Conservation (phyloP, 176 grass and related monocot species). For the Eragrostis curvula region DNA sequence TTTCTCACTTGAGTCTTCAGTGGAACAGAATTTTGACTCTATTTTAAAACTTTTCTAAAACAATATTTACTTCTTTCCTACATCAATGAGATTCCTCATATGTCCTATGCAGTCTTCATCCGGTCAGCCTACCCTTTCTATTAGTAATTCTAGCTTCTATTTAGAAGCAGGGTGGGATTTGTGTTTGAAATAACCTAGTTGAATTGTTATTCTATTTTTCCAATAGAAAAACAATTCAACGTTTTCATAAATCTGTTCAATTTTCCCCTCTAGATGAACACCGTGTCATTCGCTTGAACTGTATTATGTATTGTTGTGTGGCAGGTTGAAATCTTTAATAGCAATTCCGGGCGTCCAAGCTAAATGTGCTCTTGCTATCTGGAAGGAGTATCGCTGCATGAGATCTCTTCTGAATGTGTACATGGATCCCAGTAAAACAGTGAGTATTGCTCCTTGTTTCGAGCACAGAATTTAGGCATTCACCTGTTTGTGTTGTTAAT, state of each 20-base stretch:
- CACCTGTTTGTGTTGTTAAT: neutral
- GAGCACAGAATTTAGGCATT: neutral
- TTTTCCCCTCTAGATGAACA: neutral
- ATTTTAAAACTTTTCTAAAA: neutral
- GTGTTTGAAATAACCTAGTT: neutral
- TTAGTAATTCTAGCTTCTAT: neutral
- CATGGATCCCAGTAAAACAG: conserved; percentile 79
- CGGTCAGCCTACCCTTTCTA: neutral
- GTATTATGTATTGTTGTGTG: neutral
- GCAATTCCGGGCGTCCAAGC: conserved; percentile 76
- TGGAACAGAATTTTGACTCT: conserved; percentile 6
- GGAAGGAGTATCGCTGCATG: conserved; percentile 85
- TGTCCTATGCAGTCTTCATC: conserved; percentile 31
- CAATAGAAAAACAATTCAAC: neutral
- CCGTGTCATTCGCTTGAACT: neutral
- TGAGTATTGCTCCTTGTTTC: conserved; percentile 42
- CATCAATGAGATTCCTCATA: neutral
- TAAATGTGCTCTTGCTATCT: conserved; percentile 65
- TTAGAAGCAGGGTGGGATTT: neutral
- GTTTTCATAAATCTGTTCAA: no score
- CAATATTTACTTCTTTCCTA: neutral
- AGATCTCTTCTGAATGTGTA: conserved; percentile 84
- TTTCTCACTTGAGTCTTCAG: conserved; percentile 18
- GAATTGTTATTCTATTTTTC: neutral
- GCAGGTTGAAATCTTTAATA: conserved; percentile 88